Evolutionary conservation across 495 filamentous ascomycete genomes (phyloP), one percentile per base, ranked within the genome.

Genomic region (Tuber umbilicatum): DNA sequence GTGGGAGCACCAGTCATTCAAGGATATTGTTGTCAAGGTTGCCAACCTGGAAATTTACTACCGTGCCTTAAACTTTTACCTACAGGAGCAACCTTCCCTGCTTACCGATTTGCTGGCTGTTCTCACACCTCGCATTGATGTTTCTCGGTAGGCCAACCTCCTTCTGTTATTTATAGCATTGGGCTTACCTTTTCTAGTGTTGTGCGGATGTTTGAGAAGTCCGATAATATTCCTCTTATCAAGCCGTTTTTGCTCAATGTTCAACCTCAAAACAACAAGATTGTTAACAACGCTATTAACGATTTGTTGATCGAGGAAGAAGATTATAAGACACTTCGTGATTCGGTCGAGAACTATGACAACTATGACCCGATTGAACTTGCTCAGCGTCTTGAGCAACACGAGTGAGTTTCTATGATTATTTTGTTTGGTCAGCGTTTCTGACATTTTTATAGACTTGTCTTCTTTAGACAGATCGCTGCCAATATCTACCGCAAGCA

Each of bases 1-100:
- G 4, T 99, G 96, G 96, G 96, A 99, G 84, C 96, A 99, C 85
- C 95, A 98, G 85, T 96, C 94, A 41, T 98, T 99, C 90, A 98
- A 98, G 89, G 96, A 98, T 84, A 97, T 97, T 76, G 88, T 97
- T 74, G 90, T 97, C 86, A 98, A 98, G 89, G 94, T 97, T 76
- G 93, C 95, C 80, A 99, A 99, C 85, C 84, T 98, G 81, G 96
- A 99, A 85, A 98, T 99, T 83, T 98, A 97, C 85, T 99, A 99
- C 87, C 92, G 94, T 43, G 92, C 94, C 40, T 88, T 99, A 78
- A 97, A 94, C 87, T 98, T 97, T 87, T 99, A 99, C 85, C 89
- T 97, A 50, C 92, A 97, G 84, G 93, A 98, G 83, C 96, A 98
- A 83, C 96, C 96, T 64, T 90, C 94, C 23, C 90, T 99, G 42